These are phyloP conservation scores for Fusarium begoniae DNA, from an alignment of 2,329 filamentous ascomycete genomes.

Conservation along the genomic window DNA sequence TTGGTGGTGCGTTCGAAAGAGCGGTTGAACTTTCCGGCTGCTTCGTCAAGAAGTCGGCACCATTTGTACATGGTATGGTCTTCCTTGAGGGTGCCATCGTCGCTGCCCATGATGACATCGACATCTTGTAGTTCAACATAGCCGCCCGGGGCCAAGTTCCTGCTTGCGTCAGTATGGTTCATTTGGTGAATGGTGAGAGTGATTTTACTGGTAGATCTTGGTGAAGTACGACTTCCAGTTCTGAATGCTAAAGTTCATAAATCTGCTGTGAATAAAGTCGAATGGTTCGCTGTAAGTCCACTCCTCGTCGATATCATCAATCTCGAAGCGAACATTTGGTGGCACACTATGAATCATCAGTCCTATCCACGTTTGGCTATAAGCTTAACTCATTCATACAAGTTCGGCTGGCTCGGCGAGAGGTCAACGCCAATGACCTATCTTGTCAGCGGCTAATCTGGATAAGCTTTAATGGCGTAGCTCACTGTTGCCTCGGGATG, in stretches of 20 bases:
- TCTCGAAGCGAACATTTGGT: constrained; percentile 7
- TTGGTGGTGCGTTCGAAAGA: constrained; percentile 35
- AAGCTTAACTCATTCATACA: neutral
- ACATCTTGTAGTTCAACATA: constrained; percentile 36
- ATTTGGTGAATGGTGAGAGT: fast-evolving
- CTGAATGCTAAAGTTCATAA: constrained; percentile 26
- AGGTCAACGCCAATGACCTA: constrained; percentile 20
- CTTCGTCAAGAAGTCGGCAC: constrained; percentile 41
- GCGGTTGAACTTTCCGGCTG: constrained; percentile 42
- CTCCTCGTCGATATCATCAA: constrained; percentile 23
- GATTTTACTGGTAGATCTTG: constrained; percentile 9
- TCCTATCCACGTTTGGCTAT: fast-evolving
- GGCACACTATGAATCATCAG: constrained; percentile 3
- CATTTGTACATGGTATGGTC: constrained; percentile 38
- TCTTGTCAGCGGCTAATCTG: neutral
- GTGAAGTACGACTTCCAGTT: constrained; percentile 6
- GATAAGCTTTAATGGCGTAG: too few species aligned
- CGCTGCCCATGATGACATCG: constrained; percentile 23
- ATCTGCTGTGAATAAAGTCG: constrained; percentile 19
- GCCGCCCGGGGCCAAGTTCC: constrained; percentile 24
- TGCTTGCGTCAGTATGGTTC: neutral
- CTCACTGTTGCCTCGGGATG: constrained; percentile 1
- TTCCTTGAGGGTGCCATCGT: constrained; percentile 26
- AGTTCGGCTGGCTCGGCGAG: constrained; percentile 7
- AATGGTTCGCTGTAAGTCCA: constrained; percentile 11